Evolutionary conservation across 2,329 filamentous ascomycete species (phyloP), one percentile per base, ranked within the genome.

Genomic region (Fusarium pseudocircinatum): DNA sequence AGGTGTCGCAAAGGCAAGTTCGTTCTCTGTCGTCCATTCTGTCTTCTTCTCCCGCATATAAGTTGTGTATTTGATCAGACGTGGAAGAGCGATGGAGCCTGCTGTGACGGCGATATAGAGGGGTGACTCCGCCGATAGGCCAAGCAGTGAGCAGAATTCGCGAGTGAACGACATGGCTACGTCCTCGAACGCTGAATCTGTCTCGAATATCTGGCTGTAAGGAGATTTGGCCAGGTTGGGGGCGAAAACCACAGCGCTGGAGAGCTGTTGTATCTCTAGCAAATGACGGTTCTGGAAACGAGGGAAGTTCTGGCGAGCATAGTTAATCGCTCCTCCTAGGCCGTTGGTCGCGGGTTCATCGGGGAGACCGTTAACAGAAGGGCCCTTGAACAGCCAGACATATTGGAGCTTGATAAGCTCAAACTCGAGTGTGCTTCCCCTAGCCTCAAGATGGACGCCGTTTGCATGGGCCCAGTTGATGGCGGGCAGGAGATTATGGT

Each of bases 341-440:
- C 91, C 92, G 62, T 90, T 89, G 32, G 80, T 77, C 6, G 57
- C 40, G 12, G 82, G 83, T 54, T 87, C 84, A 52, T 89, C 86
- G 14, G 89, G 86, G 2, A 90, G 83, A 15, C 89, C 88, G 72
- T 89, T 89, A 16, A 87, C 80, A 3, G 78, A 67, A 1, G 85
- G 82, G 1, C 92, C 91, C 71, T 92, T 90, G 82, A 97, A 97
- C 2, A 98, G 87, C 89, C 94, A 96, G 39, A 98, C 89, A 77
- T 94, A 99, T 76, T 97, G 94, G 24, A 98, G 86, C 73, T 94
- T 93, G 83, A 92, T 94, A 5, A 99, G 90, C 79, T 99, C 96
- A 73, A 98, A 99, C 80, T 98, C 96, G 5, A 99, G 89, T 76
- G 97, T 97, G 78, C 94, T 97, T 7, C 95, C 96, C 53, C 94